Base-by-base conservation (phyloP, 2,329 filamentous ascomycete species). In the Diaporthe sp. region DNA sequence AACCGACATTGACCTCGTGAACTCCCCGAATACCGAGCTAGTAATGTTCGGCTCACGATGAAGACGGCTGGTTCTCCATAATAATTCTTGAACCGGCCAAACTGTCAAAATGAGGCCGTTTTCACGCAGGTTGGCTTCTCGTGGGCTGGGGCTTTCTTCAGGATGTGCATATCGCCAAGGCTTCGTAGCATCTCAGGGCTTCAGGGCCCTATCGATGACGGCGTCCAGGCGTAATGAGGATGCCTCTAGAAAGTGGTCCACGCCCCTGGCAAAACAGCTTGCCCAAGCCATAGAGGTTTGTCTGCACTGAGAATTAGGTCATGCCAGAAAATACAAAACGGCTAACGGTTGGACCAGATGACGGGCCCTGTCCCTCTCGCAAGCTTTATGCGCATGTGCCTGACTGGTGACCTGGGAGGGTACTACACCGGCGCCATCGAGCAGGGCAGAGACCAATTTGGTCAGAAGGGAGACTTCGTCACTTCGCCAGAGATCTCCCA, bases 401-500 rank as follows among this genome's bases (percentile, higher is more conserved):
- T 99, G 77, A 99, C 97, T 0, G 94, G 94, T 15, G 94, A 97
- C 76, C 86, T 95, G 52, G 95, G 95, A 74, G 97, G 97, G 71
- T 99, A 99, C 86, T 99, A 99, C 85, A 98, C 95, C 0, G 91
- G 93, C 7, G 90, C 92, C 33, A 89, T 92, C 57, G 88, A 89
- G 71, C 85, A 91, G 75, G 92, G 89, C 28, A 90, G 92, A 61
- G 96, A 98, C 81, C 96, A 96, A 77, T 99, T 99, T 79, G 97
- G 97, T n/a, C 87, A 90, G 72, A 94, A 95, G 80, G 97, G 97
- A 35, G 97, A 99, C 84, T 99, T 99, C 81, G 93, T 98, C 69
- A 99, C 97, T 0, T 98, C 96, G 0, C 97, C 97, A 0, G 97
- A 99, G 84, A 98, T 99, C 79, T 98, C 96, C 0, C 97, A 98